phyloP scores from a whole-genome alignment of 129 eudicot species.

The Cynara cardunculus region DNA sequence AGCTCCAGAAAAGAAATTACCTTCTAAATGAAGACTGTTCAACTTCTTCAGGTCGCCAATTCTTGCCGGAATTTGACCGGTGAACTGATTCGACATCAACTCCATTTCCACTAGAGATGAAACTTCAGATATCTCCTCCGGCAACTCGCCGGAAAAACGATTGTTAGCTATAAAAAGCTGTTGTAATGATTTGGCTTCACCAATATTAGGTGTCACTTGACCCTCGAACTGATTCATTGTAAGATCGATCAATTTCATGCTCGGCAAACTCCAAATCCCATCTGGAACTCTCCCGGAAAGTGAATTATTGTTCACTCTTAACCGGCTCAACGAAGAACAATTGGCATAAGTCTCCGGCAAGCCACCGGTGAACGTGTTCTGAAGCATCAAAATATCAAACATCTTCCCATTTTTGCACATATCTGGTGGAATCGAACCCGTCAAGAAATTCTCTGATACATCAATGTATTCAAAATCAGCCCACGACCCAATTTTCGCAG shows the following conservation, averaged over 20 bases:
- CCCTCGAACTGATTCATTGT: slow-evolving; percentile 61
- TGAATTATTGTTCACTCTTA: slow-evolving; percentile 28
- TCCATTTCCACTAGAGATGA: slow-evolving; percentile 47
- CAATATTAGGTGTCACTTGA: slow-evolving; percentile 33
- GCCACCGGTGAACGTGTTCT: slow-evolving; percentile 61
- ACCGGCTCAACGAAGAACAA: slow-evolving; percentile 24
- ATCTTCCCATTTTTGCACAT: slow-evolving; percentile 53
- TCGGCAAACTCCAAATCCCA: slow-evolving; percentile 31
- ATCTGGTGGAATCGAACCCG: slow-evolving; percentile 59
- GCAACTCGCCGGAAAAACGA: slow-evolving; percentile 53
- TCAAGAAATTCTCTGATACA: slow-evolving; percentile 43
- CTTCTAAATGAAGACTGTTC: slow-evolving; percentile 40
- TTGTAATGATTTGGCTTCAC: slow-evolving; percentile 45
- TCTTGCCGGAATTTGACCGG: slow-evolving; percentile 46
- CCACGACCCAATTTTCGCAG: slow-evolving; percentile 59
- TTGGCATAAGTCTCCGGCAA: slow-evolving; percentile 33
- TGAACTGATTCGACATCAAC: slow-evolving; percentile 44
- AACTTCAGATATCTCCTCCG: slow-evolving; percentile 37
- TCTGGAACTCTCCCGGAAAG: slow-evolving; percentile 27
- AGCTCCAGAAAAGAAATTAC: slow-evolving; percentile 44
- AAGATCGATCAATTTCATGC: slow-evolving; percentile 24
- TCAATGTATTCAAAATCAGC: slow-evolving; percentile 47
- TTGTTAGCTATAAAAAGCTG: slow-evolving; percentile 50
- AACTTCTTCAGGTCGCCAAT: slow-evolving; percentile 42
- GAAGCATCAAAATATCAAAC: slow-evolving; percentile 38